Conservation (phyloP, 2,329 filamentous ascomycete species). For the Fusarium sp. region DNA sequence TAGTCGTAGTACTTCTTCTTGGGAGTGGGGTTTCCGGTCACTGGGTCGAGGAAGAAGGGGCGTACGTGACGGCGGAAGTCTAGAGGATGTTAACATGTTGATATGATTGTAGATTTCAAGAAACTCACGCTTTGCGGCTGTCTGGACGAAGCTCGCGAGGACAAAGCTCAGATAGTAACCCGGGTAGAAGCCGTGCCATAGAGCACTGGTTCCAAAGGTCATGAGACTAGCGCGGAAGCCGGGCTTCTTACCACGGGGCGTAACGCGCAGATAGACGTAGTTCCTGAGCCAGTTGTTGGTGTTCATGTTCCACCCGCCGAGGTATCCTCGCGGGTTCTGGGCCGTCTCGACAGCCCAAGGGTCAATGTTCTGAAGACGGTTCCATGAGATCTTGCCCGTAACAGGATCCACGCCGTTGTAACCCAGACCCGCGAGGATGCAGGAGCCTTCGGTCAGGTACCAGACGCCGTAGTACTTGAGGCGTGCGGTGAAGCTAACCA, state of each 20-base stretch:
- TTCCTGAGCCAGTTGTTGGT: slow-evolving; percentile 97
- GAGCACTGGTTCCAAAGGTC: slow-evolving; percentile 92
- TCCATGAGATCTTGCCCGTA: slow-evolving; percentile 87
- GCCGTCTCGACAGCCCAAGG: slow-evolving; percentile 88
- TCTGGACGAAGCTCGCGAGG: slow-evolving; percentile 91
- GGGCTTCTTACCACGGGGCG: slow-evolving; percentile 93
- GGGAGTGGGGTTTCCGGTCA: slow-evolving; percentile 74
- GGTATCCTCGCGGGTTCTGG: slow-evolving; percentile 91
- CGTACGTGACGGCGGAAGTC: slow-evolving; percentile 90
- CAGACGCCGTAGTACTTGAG: slow-evolving; percentile 98
- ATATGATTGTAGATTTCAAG: not conserved
- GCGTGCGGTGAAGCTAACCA: slow-evolving; percentile 84
- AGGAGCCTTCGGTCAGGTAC: slow-evolving; percentile 92
- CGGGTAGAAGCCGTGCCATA: slow-evolving; percentile 98
- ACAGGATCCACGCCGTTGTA: slow-evolving; percentile 92
- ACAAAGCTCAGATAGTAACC: slow-evolving; percentile 95
- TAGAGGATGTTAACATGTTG: slow-evolving; percentile 51
- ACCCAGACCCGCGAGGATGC: slow-evolving; percentile 91
- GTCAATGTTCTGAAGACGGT: slow-evolving; percentile 89
- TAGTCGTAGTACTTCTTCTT: slow-evolving; percentile 90
- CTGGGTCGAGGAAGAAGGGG: slow-evolving; percentile 89
- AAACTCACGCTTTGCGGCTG: slow-evolving; percentile 88
- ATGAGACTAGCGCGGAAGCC: slow-evolving; percentile 94
- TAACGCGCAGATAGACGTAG: slow-evolving; percentile 95
- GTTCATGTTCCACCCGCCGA: slow-evolving; percentile 98